These are phyloP conservation scores for Mucor piriformis DNA, from an alignment of 371 early-diverging fungal genomes.

Conservation along the genomic window DNA sequence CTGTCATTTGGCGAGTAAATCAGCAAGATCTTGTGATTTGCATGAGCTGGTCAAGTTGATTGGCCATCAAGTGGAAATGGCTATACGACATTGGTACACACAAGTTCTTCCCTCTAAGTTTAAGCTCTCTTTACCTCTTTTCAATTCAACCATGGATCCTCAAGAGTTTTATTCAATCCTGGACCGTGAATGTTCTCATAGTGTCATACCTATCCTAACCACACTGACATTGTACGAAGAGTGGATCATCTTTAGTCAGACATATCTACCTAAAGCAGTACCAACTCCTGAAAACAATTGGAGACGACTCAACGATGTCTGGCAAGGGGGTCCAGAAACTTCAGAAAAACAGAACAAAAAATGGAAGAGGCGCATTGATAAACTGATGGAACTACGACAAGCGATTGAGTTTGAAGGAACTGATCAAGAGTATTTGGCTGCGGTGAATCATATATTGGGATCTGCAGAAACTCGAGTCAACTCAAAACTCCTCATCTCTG, in stretches of 20 bases:
- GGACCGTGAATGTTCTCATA: constrained; percentile 23
- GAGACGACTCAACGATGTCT: constrained; percentile 8
- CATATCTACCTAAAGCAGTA: constrained; percentile 17
- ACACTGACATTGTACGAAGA: constrained; percentile 40
- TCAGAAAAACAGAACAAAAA: constrained; percentile 3
- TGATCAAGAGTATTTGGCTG: constrained; percentile 27
- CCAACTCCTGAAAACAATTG: constrained; percentile 18
- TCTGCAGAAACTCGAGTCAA: constrained; percentile 1
- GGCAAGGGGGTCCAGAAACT: constrained; percentile 7
- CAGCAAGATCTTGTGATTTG: constrained; percentile 23
- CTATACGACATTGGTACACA: constrained; percentile 44
- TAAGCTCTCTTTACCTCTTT: constrained; percentile 34
- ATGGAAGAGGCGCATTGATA: constrained; percentile 28
- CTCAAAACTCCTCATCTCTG: constrained; percentile 1
- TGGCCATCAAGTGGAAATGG: constrained; percentile 42
- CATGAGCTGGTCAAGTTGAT: constrained; percentile 27
- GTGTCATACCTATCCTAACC: constrained; percentile 31
- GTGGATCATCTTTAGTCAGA: constrained; percentile 17
- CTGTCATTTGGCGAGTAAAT: constrained; percentile 18
- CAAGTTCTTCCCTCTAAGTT: constrained; percentile 30
- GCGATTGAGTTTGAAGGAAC: constrained; percentile 28
- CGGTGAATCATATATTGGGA: constrained; percentile 6
- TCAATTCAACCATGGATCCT: constrained; percentile 28
- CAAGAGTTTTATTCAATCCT: constrained; percentile 12
- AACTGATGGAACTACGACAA: constrained; percentile 20